phyloP scores from a whole-genome alignment of 2,329 filamentous ascomycete species.

The Thelonectria rubi region DNA sequence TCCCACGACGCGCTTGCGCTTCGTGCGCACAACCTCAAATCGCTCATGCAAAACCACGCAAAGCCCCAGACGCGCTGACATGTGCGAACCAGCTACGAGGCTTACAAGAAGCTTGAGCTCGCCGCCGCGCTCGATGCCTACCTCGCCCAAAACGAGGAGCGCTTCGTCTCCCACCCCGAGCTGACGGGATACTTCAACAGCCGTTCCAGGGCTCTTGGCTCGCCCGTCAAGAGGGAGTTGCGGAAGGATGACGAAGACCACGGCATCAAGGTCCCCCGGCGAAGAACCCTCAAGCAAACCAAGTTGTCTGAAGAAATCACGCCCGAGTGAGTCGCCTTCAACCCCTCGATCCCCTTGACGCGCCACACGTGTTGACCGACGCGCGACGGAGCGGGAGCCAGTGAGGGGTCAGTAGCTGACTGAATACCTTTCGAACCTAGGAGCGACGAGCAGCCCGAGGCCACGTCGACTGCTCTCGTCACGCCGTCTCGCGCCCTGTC shows the following conservation, averaged over 20 bases:
- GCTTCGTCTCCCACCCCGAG: conserved; percentile 68
- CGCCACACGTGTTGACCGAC: conserved; percentile 25
- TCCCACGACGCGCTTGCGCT: conserved; percentile 31
- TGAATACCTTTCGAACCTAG: conserved; percentile 27
- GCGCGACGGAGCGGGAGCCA: conserved; percentile 16
- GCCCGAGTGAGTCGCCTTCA: conserved; percentile 53
- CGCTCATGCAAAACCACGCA: conserved; percentile 14
- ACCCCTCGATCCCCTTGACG: conserved; percentile 17
- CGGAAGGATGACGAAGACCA: conserved; percentile 50
- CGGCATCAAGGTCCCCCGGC: conserved; percentile 56
- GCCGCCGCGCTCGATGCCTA: conserved; percentile 78
- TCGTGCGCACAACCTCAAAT: conserved; percentile 15
- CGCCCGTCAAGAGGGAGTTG: conserved; percentile 68
- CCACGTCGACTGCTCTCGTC: conserved; percentile 56
- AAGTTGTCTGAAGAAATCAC: conserved; percentile 57
- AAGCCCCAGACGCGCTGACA: conserved; percentile 30
- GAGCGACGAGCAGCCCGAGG: conserved; percentile 45
- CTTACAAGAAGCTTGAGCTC: conserved; percentile 81
- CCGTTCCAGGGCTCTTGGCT: conserved; percentile 66
- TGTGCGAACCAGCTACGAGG: conserved; percentile 65
- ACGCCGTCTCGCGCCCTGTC: conserved; percentile 62
- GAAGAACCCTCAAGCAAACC: conserved; percentile 47
- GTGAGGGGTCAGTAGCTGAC: conserved; percentile 26
- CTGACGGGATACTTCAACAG: conserved; percentile 81
- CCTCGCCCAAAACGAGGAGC: conserved; percentile 73